phyloP scores from a whole-genome alignment of 2,329 filamentous ascomycete genomes.

The Talaromyces sp. region DNA sequence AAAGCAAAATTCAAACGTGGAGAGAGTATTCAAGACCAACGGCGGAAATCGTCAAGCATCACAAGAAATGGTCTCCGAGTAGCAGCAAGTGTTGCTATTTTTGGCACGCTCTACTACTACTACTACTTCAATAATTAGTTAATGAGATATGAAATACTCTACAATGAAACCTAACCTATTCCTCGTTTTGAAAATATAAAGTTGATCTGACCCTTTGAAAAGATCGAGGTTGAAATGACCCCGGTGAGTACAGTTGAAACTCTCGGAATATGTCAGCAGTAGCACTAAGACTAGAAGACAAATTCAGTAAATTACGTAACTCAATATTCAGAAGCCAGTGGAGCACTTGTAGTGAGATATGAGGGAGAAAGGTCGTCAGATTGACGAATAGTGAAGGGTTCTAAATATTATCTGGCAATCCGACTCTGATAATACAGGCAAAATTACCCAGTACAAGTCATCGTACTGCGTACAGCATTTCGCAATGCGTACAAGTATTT shows the following conservation, averaged over 20 bases:
- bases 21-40: constrained; percentile 11
- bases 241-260: too few species aligned
- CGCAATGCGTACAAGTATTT: background rate
- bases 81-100: background rate
- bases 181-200: background rate
- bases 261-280: too few species aligned
- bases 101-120: background rate
- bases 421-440: background rate
- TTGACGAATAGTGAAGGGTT: background rate
- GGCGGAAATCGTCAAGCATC: background rate
- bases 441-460: background rate
- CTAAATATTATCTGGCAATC: too few species aligned
- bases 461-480: background rate
- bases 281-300: background rate
- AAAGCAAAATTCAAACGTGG: constrained; percentile 13
- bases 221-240: too few species aligned
- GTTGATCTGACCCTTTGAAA: background rate
- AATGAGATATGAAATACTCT: background rate
- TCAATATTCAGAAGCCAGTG: background rate
- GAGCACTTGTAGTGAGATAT: background rate
- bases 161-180: background rate
- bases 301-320: background rate
- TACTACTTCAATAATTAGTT: background rate
- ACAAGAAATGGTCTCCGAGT: background rate
- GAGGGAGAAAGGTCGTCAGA: background rate